Conservation (phyloP, 208 protist genomes). For the Crithidia acanthocephali region DNA sequence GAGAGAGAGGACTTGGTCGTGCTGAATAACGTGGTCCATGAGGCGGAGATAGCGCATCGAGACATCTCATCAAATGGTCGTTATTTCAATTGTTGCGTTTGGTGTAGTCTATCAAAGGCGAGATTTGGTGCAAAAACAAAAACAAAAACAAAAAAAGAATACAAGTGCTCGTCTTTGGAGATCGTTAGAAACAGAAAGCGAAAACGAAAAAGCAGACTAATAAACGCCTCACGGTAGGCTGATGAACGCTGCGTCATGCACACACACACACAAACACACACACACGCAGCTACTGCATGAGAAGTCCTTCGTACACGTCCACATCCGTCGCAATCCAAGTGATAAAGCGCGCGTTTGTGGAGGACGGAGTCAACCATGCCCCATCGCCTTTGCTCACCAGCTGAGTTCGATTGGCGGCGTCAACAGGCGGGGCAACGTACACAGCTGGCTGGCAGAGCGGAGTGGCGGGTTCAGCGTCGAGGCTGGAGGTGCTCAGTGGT, state of each 20-base stretch:
- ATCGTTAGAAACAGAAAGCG: no score
- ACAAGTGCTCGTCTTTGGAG: neutral
- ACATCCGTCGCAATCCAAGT: constrained; percentile 59
- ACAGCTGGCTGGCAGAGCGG: neutral
- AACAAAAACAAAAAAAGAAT: constrained; percentile 4
- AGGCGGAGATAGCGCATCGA: no score
- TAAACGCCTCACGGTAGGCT: no score
- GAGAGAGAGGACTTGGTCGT: no score
- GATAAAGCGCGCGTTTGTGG: constrained; percentile 48
- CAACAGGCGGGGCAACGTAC: constrained; percentile 2
- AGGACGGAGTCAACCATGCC: constrained; percentile 36
- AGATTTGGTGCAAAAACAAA: no score
- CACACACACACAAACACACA: neutral
- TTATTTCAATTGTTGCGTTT: no score
- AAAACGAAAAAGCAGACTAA: no score
- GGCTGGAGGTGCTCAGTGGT: no score
- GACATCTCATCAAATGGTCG: no score
- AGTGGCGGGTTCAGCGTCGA: neutral
- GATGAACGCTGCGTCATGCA: no score
- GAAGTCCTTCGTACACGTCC: constrained; percentile 55
- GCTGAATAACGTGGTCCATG: no score
- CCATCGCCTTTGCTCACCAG: neutral
- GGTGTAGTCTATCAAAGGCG: no score
- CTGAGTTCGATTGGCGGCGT: neutral
- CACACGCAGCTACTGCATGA: constrained; percentile 11